Percentiles rank a stretch among this genome's conserved stretches.
These are phyloP conservation scores for Cryptococcus sp. DNA, from an alignment of 1,284 basidiomycete genomes.

Conservation along the genomic window DNA sequence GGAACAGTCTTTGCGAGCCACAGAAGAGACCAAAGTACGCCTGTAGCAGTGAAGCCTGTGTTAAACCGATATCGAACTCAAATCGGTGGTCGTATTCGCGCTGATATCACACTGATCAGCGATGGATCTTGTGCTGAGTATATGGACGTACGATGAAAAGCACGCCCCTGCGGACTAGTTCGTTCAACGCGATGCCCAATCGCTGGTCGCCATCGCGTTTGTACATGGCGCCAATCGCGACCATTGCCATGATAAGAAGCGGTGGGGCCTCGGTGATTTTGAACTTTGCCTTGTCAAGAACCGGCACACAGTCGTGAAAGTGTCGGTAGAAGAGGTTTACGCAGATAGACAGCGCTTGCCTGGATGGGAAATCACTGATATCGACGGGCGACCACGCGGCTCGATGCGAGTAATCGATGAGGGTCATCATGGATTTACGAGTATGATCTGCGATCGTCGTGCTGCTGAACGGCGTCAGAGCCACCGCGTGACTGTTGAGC, in stretches of 20 bases:
- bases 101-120: conserved; percentile 5
- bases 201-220: conserved; percentile 20
- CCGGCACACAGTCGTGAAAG: conserved; percentile 25
- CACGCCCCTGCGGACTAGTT: conserved; percentile 23
- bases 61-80: conserved; percentile 21
- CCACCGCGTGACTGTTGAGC: neutral
- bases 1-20: conserved; percentile 25
- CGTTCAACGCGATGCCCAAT: conserved; percentile 21
- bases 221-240: conserved; percentile 28
- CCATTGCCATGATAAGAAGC: conserved; percentile 23
- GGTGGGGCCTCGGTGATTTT: conserved; percentile 16
- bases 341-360: conserved; percentile 17
- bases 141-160: conserved; percentile 24
- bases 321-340: conserved; percentile 27
- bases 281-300: conserved; percentile 20
- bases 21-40: conserved; percentile 25
- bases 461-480: neutral
- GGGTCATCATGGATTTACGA: conserved; percentile 19
- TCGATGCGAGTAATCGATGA: conserved; percentile 21
- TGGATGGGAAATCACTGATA: conserved; percentile 25
- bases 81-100: conserved; percentile 28
- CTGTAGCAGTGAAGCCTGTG: conserved; percentile 24
- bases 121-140: too few relatives aligned
- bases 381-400: conserved; percentile 22
- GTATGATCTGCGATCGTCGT: neutral